Evolutionary conservation across 2,329 filamentous ascomycete genomes (phyloP).

Genomic region (Monilinia polystroma): DNA sequence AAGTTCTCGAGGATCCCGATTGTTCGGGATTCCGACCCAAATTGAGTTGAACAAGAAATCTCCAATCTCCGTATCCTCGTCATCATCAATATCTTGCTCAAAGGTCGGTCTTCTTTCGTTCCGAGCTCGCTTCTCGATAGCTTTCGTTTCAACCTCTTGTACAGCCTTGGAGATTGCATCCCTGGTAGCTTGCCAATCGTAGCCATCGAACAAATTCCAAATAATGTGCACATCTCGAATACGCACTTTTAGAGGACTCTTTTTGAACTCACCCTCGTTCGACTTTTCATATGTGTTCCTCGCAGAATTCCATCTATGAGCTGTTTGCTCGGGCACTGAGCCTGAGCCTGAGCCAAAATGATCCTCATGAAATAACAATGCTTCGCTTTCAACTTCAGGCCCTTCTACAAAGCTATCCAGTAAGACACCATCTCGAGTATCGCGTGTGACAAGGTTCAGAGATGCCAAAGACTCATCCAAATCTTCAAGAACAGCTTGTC

Average conservation of each 20-base stretch:
- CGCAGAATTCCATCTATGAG: slow-evolving; percentile 76
- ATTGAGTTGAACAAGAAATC: slow-evolving; percentile 99
- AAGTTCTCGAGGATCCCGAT: slow-evolving; percentile 79
- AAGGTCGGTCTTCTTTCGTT: slow-evolving; percentile 54
- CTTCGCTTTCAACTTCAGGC: slow-evolving; percentile 52
- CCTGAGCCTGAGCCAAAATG: slow-evolving; percentile 68
- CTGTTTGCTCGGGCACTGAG: slow-evolving; percentile 61
- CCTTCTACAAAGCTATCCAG: slow-evolving; percentile 46
- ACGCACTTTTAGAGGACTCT: slow-evolving; percentile 72
- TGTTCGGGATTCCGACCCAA: slow-evolving; percentile 89
- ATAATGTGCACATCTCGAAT: slow-evolving; percentile 89
- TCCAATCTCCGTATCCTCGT: slow-evolving; percentile 83
- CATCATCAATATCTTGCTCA: slow-evolving; percentile 71
- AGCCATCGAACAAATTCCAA: slow-evolving; percentile 97
- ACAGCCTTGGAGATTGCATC: slow-evolving; percentile 86
- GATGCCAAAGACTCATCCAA: slow-evolving; percentile 37
- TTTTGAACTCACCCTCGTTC: slow-evolving; percentile 58
- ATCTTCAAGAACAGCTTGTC: slow-evolving; percentile 44
- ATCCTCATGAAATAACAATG: slow-evolving; percentile 73
- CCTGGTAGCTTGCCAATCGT: slow-evolving; percentile 89
- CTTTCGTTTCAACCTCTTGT: slow-evolving; percentile 79
- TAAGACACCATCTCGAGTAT: slow-evolving; percentile 49
- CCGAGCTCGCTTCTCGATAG: slow-evolving; percentile 68
- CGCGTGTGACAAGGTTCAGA: slow-evolving; percentile 38
- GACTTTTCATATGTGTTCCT: slow-evolving; percentile 71